phyloP scores from a whole-genome alignment of 805 yeast genomes.

The Cephaloascus albidus region DNA sequence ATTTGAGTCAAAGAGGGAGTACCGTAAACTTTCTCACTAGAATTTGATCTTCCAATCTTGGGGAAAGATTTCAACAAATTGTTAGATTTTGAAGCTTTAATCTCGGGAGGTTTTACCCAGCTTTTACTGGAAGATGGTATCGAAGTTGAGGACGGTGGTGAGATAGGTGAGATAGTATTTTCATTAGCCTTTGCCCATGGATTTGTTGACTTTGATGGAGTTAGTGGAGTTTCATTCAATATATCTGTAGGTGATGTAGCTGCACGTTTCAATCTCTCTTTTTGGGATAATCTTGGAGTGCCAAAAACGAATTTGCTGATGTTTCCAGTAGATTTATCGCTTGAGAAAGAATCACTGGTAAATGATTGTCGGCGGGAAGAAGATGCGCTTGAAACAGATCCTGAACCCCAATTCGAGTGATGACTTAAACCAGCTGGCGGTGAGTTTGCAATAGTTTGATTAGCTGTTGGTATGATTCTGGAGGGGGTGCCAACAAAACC shows the following conservation, averaged over 20 bases:
- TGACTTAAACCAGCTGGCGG: too few relatives aligned
- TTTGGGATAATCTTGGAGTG: constrained; percentile 8
- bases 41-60: not conserved
- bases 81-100: not conserved
- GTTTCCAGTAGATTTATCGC: not conserved
- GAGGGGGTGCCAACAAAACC: too few relatives aligned
- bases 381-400: too few relatives aligned
- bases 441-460: too few relatives aligned
- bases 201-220: not conserved
- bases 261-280: constrained; percentile 6
- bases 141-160: too few relatives aligned
- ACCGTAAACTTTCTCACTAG: constrained; percentile 1
- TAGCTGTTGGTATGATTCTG: too few relatives aligned
- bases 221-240: constrained; percentile 1
- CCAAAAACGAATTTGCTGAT: constrained; percentile 1
- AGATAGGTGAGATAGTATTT: too few relatives aligned
- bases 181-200: not conserved
- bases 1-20: constrained; percentile 30
- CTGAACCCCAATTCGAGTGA: too few relatives aligned
- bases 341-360: not conserved
- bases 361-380: not conserved
- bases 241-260: not conserved
- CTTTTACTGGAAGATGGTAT: not conserved
- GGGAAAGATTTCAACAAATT: not conserved
- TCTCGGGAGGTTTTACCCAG: not conserved